Evolutionary conservation across 768 basidiomycete species (phyloP), one percentile per base, ranked within the genome.

Genomic region (Mrakia frigida): DNA sequence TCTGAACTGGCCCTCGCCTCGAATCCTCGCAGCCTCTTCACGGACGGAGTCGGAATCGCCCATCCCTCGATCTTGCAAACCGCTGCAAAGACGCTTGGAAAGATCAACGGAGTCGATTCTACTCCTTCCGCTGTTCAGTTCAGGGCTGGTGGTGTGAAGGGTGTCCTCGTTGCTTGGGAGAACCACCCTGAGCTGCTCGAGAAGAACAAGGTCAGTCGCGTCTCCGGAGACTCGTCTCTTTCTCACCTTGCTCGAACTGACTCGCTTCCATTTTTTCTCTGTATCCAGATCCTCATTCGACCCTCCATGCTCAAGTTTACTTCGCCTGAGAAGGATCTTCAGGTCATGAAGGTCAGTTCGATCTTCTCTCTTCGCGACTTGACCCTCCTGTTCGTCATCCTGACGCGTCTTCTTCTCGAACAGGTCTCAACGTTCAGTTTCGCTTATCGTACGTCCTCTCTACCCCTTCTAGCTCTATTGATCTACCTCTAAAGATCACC

Each of bases 41-140:
- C 83, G 3, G 83, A 83, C 74, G 83, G 83, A 18, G 81, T 81
- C 37, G 82, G 81, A 6, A 75, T 82, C 2, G 82, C 81, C n/a
- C 80, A 80, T 7, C 39, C 25, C 16, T 80, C 79, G 16, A 79
- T 83, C 16, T 79, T 82, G 41, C 71, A 60, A 35, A 73, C 79
- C 16, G 81, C 83, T 0, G 82, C 83, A 2, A 73, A 74, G 13
- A 81, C 80, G 14, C 73, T 83, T 11, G 81, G 82, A n/a, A 73
- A 79, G 9, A 79, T 52, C 6, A 61, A 46, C 25, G 81, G 82
- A 0, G 25, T 81, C 50, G 80, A 83, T 61, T 61, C 77, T 5
- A 75, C 50, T 6, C 83, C 83, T 0, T 82, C 81, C 5, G 81
- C 81, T 0, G 82, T 82, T 31, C 83, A 83, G 69, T 81, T 83